Evolutionary conservation across 169 alveolate genomes (phyloP).

Genomic region (Besnoitia besnoiti): DNA sequence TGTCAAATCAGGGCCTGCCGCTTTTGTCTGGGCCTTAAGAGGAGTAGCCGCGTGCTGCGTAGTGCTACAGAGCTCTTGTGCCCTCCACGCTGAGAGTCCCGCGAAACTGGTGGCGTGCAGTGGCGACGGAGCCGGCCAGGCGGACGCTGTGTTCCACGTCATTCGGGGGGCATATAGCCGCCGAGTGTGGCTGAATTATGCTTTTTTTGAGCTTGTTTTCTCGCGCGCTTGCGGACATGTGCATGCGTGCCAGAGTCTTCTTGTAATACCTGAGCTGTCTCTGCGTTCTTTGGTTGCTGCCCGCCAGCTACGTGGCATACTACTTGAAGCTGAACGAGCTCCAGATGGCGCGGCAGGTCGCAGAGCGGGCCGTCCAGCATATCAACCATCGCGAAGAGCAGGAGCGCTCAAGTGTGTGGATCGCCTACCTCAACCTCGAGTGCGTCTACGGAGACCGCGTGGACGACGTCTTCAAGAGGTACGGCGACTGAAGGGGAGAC

Average conservation of each 20-base stretch:
- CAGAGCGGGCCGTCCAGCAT: constrained; percentile 77
- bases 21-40: too few relatives aligned
- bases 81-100: too few relatives aligned
- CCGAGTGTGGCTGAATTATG: too few relatives aligned
- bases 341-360: constrained; percentile 75
- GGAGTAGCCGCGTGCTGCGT: too few relatives aligned
- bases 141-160: too few relatives aligned
- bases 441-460: constrained; percentile 71
- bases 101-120: too few relatives aligned
- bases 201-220: neutral
- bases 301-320: constrained; percentile 76
- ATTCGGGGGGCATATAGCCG: too few relatives aligned
- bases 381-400: constrained; percentile 70
- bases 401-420: constrained; percentile 78
- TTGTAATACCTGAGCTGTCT: neutral
- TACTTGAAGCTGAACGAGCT: constrained; percentile 74
- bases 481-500: constrained; percentile 16
- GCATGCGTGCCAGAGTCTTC: neutral
- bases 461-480: constrained; percentile 49
- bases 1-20: too few relatives aligned
- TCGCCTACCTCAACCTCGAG: constrained; percentile 79
- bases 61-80: too few relatives aligned
- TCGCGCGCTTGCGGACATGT: neutral
- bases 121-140: too few relatives aligned
- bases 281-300: neutral